Evolutionary conservation across 495 filamentous ascomycete species (phyloP), one percentile per base, ranked within the genome.

Genomic region (Lasiosphaeria miniovina): DNA sequence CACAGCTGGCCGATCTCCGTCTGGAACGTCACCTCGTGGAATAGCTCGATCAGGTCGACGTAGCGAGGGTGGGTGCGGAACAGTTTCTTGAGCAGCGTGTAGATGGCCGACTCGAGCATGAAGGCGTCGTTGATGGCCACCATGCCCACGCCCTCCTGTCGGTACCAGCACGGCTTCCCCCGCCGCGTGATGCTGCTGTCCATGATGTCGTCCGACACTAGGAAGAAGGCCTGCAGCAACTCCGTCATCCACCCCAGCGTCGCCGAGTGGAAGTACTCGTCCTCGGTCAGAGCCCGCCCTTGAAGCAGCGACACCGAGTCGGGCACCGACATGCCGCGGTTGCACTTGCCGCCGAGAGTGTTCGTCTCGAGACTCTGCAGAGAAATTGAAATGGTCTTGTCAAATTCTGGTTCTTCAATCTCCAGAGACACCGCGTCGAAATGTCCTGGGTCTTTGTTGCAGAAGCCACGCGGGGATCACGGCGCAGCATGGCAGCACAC

Each of bases 201-300:
- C 94, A 98, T 98, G 65, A 98, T 96, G 75, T 98, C 94, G 75
- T 98, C 94, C 61, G 91, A 91, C 65, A 98, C 94, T 54, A 98
- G 84, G 84, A 98, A 98, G 84, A 96, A 97, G 58, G 94, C 93
- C 80, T 98, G 94, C 38, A 98, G 88, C 41, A 98, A 81, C 82
- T 98, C 94, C 63, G 93, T 96, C 78, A 96, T 84, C 94, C 94
- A 98, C 60, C 94, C 94, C 50, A 98, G 83, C 15, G 89, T 86
- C 45, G 90, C 89, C 55, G 93, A 78, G 54, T 88, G 76, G 79
- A 92, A 90, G 79, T 90, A 93, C 74, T 96, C 89, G 57, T 95
- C 84, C 40, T 86, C 78, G 54, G 79, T 83, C 57, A 96, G 84
- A 57, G 87, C 79, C 58, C 86, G 79, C 68, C 84, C 77, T 63